Conservation (phyloP, 1,284 basidiomycete genomes). For the Fomitopsis pinicola region DNA sequence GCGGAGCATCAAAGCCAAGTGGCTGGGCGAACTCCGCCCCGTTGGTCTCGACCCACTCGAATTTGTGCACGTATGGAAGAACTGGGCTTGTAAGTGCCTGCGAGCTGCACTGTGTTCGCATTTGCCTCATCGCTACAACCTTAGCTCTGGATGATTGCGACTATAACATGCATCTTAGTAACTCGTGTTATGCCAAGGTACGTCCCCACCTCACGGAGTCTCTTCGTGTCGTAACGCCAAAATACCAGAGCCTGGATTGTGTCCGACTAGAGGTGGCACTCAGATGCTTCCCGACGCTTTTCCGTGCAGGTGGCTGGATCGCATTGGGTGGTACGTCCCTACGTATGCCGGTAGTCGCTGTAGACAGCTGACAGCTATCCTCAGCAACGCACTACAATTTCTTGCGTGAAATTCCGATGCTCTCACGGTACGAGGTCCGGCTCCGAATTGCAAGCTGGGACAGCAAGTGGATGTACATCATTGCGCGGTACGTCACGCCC, state of each 20-base stretch:
- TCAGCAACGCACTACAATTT: slow-evolving; percentile 9
- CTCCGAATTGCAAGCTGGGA: slow-evolving; percentile 73
- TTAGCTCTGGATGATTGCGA: slow-evolving; percentile 67
- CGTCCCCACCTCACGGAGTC: background rate
- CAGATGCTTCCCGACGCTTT: slow-evolving; percentile 58
- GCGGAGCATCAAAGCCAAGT: slow-evolving; percentile 29
- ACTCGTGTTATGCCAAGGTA: slow-evolving; percentile 75
- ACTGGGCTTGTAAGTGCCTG: slow-evolving; percentile 51
- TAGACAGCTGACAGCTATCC: background rate
- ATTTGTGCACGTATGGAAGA: slow-evolving; percentile 32
- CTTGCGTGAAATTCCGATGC: slow-evolving; percentile 67
- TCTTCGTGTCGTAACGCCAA: background rate
- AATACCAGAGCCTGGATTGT: slow-evolving; percentile 40
- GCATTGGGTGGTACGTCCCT: slow-evolving; percentile 59
- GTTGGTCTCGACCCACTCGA: slow-evolving; percentile 57
- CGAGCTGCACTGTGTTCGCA: background rate
- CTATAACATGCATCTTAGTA: slow-evolving; percentile 69
- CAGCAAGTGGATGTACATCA: slow-evolving; percentile 80
- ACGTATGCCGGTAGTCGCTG: background rate
- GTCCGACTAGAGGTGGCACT: slow-evolving; percentile 44
- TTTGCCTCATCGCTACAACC: background rate
- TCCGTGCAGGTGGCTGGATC: slow-evolving; percentile 62
- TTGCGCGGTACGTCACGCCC: slow-evolving; percentile 65
- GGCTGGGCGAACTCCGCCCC: slow-evolving; percentile 44
- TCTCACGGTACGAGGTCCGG: slow-evolving; percentile 67